These are phyloP conservation scores for Yarrowia yakushimensis DNA, from an alignment of 805 yeast species.

Conservation along the genomic window DNA sequence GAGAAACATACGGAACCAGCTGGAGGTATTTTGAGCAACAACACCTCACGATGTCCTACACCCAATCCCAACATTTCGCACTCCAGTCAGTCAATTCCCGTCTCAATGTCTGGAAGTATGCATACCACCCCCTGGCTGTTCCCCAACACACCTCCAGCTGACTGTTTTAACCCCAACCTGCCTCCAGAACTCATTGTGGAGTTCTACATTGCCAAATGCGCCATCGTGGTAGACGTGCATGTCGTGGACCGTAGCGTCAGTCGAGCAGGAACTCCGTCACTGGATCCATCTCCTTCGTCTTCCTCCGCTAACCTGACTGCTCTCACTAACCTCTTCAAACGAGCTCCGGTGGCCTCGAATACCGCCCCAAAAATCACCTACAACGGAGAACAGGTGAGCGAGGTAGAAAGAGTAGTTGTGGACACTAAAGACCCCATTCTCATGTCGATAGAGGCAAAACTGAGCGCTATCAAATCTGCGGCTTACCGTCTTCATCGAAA, in stretches of 20 bases:
- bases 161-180: slow-evolving; percentile 4
- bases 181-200: slow-evolving; percentile 21
- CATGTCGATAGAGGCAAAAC: slow-evolving; percentile 16
- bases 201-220: slow-evolving; percentile 22
- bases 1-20: slow-evolving; percentile 12
- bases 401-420: slow-evolving; percentile 18
- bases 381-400: slow-evolving; percentile 8
- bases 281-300: neutral
- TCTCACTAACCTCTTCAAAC: slow-evolving; percentile 2
- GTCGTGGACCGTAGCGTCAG: neutral
- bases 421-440: slow-evolving; percentile 21
- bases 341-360: neutral
- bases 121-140: slow-evolving; percentile 7
- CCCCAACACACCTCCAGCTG: slow-evolving; percentile 10
- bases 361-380: neutral
- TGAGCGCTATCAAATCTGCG: slow-evolving; percentile 9
- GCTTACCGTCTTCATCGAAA: slow-evolving; percentile 11
- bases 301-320: neutral
- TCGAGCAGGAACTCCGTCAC: slow-evolving; percentile 12
- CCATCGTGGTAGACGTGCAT: slow-evolving; percentile 13
- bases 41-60: neutral
- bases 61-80: slow-evolving; percentile 17
- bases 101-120: neutral
- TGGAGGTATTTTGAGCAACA: neutral
- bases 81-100: slow-evolving; percentile 6